Conservation (phyloP, 176 grass and related monocot species). For the Microstegium vimineum region DNA sequence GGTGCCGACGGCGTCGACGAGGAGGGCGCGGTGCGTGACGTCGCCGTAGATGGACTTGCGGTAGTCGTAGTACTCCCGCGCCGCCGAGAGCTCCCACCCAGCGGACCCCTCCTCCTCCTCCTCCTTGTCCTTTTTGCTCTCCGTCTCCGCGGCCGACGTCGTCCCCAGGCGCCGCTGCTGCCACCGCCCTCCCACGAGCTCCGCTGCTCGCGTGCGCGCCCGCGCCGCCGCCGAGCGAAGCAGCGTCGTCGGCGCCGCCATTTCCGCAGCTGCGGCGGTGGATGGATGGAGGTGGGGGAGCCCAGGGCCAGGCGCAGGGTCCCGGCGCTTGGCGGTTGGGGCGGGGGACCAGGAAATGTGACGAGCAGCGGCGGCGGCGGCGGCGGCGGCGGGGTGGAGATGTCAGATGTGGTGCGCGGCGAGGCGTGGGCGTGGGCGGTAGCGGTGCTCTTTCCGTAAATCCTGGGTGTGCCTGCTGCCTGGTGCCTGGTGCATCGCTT, state of each 20-base stretch:
- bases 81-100: constrained; percentile 58
- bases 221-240: constrained; percentile 4
- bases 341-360: not conserved
- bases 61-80: constrained; percentile 73
- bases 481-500: not conserved
- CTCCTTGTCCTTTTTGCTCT: not conserved
- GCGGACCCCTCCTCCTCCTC: not conserved
- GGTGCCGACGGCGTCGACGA: constrained; percentile 85
- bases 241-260: not conserved
- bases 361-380: not conserved
- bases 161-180: constrained; percentile 1
- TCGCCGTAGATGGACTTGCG: constrained; percentile 74
- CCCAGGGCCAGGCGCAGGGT: not conserved
- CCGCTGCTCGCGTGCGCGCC: not conserved
- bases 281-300: not conserved
- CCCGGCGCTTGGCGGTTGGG: no score
- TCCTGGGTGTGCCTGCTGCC: not conserved
- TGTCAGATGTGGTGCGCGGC: not conserved
- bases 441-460: not conserved
- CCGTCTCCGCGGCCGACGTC: constrained; percentile 9
- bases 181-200: not conserved
- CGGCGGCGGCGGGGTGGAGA: not conserved
- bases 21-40: constrained; percentile 72
- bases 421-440: not conserved
- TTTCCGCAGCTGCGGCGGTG: not conserved